Evolutionary conservation across 1,284 basidiomycete genomes (phyloP).

Genomic region (Apiotrichum montevideense): DNA sequence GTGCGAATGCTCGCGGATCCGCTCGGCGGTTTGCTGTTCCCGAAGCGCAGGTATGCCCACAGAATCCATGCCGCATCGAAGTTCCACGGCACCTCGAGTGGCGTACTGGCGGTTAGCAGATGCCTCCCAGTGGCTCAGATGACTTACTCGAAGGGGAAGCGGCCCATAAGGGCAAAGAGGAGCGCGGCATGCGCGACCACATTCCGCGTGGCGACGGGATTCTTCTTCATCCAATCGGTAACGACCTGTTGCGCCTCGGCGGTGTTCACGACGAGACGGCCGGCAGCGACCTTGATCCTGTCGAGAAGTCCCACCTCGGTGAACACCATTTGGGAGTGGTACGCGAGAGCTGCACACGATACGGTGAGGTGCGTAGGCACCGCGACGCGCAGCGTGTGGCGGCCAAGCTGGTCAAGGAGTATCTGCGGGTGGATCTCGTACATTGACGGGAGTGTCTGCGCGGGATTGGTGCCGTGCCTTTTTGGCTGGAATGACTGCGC

Average conservation of each 20-base stretch:
- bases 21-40: neutral
- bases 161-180: slow-evolving; percentile 14
- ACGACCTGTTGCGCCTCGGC: neutral
- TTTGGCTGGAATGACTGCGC: neutral
- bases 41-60: slow-evolving; percentile 18
- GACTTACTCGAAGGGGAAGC: slow-evolving; percentile 21
- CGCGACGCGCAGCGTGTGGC: slow-evolving; percentile 10
- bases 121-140: neutral
- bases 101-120: slow-evolving; percentile 12
- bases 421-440: slow-evolving; percentile 18
- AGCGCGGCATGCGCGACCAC: slow-evolving; percentile 22
- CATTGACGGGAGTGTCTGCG: slow-evolving; percentile 1
- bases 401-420: slow-evolving; percentile 18
- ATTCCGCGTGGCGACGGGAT: slow-evolving; percentile 6
- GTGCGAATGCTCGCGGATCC: neutral
- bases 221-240: slow-evolving; percentile 9
- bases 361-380: slow-evolving; percentile 15
- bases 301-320: slow-evolving; percentile 16
- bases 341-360: slow-evolving; percentile 20
- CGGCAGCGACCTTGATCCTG: slow-evolving; percentile 21
- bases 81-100: slow-evolving; percentile 19
- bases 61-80: slow-evolving; percentile 24
- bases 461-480: neutral
- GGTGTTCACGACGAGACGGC: slow-evolving; percentile 7
- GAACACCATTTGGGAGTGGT: slow-evolving; percentile 23